Percentiles rank a stretch among this genome's conserved stretches.
Conservation (phyloP, 495 filamentous ascomycete genomes). For the Penicillium lividum region DNA sequence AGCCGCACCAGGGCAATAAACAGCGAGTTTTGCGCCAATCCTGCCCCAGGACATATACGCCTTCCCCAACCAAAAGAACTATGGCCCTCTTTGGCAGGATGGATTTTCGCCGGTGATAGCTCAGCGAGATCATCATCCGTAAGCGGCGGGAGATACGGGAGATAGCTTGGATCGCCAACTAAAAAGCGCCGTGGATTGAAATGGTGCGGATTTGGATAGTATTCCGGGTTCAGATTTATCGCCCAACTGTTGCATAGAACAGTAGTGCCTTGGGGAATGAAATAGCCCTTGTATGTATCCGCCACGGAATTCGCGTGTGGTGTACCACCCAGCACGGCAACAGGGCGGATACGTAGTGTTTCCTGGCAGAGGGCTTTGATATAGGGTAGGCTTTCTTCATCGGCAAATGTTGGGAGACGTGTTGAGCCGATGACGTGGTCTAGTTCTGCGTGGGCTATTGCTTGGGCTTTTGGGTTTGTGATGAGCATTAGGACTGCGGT, state of each 20-base stretch:
- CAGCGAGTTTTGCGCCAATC: constrained; percentile 53
- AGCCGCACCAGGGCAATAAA: constrained; percentile 51
- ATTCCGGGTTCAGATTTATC: constrained; percentile 42
- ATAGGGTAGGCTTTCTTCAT: constrained; percentile 31
- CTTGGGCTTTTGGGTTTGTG: constrained; percentile 42
- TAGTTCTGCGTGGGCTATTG: constrained; percentile 52
- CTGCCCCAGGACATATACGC: constrained; percentile 42
- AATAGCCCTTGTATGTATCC: constrained; percentile 51
- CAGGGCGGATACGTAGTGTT: constrained; percentile 36
- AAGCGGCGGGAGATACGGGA: constrained; percentile 13
- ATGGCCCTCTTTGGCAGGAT: constrained; percentile 22
- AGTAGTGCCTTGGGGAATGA: constrained; percentile 46
- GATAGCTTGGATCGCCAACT: constrained; percentile 10
- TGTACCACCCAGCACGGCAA: constrained; percentile 43
- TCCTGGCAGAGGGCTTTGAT: constrained; percentile 37
- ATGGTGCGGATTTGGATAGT: constrained; percentile 40
- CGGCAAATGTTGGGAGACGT: constrained; percentile 20
- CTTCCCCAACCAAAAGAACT: constrained; percentile 27
- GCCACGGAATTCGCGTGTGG: constrained; percentile 54
- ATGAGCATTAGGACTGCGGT: constrained; percentile 61
- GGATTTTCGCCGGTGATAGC: constrained; percentile 6
- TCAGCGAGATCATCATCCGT: constrained; percentile 10
- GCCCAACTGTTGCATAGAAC: constrained; percentile 47
- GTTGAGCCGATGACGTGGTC: constrained; percentile 20
- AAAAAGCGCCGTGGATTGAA: constrained; percentile 49